Conservation (phyloP, 306 rosid species). For the Castanea sativa region DNA sequence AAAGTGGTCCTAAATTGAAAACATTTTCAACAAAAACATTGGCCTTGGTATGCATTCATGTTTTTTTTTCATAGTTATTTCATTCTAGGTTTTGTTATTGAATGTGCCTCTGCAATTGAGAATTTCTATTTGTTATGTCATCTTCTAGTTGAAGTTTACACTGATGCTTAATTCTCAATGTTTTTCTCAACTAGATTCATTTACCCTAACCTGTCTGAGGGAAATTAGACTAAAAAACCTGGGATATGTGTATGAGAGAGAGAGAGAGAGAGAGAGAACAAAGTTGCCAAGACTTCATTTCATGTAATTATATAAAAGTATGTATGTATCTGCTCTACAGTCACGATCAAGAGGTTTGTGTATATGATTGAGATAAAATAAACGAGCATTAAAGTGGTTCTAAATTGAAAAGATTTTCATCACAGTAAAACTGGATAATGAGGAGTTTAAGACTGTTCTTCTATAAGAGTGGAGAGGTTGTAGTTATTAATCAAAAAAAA, state of each 20-base stretch:
- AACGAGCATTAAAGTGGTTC: not conserved
- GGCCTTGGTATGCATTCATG: slow-evolving; percentile 67
- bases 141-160: not conserved
- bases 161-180: slow-evolving; percentile 4
- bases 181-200: not conserved
- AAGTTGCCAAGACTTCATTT: not conserved
- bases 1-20: not conserved
- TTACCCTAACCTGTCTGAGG: slow-evolving; percentile 1
- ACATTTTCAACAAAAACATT: slow-evolving; percentile 54
- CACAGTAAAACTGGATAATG: not conserved
- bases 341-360: not conserved
- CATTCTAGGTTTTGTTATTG: not conserved
- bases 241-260: not conserved
- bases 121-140: slow-evolving; percentile 1
- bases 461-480: not conserved
- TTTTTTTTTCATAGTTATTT: not conserved
- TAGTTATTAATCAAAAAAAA: too few relatives aligned
- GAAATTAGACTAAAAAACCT: not conserved
- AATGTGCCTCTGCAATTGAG: slow-evolving; percentile 11
- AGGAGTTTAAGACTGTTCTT: not conserved
- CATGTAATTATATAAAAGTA: too few relatives aligned
- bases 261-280: not conserved
- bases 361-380: not conserved
- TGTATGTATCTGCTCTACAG: not conserved
- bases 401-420: not conserved